These are phyloP conservation scores for Lactarius indigo DNA, from an alignment of 768 basidiomycete species.

Conservation along the genomic window DNA sequence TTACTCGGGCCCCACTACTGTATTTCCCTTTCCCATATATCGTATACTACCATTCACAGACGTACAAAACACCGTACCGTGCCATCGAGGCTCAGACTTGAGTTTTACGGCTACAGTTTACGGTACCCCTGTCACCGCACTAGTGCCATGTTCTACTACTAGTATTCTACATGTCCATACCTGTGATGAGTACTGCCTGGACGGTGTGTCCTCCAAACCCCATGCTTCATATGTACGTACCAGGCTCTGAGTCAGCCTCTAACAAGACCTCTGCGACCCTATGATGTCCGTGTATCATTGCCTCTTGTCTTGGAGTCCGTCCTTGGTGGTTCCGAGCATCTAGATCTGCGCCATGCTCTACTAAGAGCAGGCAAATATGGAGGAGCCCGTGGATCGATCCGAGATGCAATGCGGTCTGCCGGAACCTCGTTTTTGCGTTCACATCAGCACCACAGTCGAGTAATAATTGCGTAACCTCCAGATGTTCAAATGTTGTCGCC, in stretches of 20 bases:
- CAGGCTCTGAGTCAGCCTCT: neutral
- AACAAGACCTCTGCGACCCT: neutral
- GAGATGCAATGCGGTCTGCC: neutral
- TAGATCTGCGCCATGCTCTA: neutral
- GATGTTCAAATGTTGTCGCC: neutral
- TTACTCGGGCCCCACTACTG: too few relatives aligned
- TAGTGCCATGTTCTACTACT: too few relatives aligned
- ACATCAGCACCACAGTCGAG: neutral
- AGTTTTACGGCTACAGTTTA: too few relatives aligned
- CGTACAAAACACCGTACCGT: too few relatives aligned
- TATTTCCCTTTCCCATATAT: too few relatives aligned
- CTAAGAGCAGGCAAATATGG: neutral
- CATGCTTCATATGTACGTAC: neutral
- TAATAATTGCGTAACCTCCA: neutral
- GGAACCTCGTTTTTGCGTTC: neutral
- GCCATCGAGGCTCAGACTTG: too few relatives aligned
- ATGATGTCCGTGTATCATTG: neutral
- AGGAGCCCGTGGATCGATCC: neutral
- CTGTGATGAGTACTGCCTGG: too few relatives aligned
- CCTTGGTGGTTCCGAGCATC: neutral
- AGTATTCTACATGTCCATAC: too few relatives aligned
- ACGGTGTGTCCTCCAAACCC: too few relatives aligned
- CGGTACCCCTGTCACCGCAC: too few relatives aligned
- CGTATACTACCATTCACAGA: too few relatives aligned
- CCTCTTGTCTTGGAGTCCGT: neutral